These are phyloP conservation scores for Trypanosoma melophagium DNA, from an alignment of 208 protist species.

Conservation along the genomic window DNA sequence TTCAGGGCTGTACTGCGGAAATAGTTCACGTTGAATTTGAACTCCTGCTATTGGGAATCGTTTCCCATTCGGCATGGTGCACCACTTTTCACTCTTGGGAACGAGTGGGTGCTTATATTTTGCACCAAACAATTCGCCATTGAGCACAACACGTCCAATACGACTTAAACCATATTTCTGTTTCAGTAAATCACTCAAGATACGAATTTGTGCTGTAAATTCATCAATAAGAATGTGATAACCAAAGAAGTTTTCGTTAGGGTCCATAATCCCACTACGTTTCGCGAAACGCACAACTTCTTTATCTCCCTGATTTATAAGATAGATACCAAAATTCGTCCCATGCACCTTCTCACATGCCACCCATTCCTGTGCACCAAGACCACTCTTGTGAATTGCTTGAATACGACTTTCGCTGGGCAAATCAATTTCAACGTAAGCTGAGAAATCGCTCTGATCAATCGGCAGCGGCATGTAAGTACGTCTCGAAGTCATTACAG, in stretches of 20 bases:
- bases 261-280: slow-evolving; percentile 86
- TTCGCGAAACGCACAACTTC: slow-evolving; percentile 71
- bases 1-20: slow-evolving; percentile 90
- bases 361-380: slow-evolving; percentile 78
- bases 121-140: slow-evolving; percentile 86
- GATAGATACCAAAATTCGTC: slow-evolving; percentile 84
- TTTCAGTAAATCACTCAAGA: slow-evolving; percentile 68
- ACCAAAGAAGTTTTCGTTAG: slow-evolving; percentile 90
- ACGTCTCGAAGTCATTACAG: slow-evolving; percentile 22
- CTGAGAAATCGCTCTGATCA: slow-evolving; percentile 75
- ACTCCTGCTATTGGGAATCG: slow-evolving; percentile 76
- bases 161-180: slow-evolving; percentile 64
- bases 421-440: slow-evolving; percentile 84
- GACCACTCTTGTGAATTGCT: slow-evolving; percentile 59
- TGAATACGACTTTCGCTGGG: slow-evolving; percentile 81
- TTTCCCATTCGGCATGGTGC: slow-evolving; percentile 78
- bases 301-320: slow-evolving; percentile 52
- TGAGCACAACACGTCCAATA: slow-evolving; percentile 72
- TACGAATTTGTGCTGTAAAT: slow-evolving; percentile 66
- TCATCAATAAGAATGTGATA: slow-evolving; percentile 81
- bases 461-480: slow-evolving; percentile 61
- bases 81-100: slow-evolving; percentile 81
- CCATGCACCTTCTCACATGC: slow-evolving; percentile 88
- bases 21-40: slow-evolving; percentile 78
- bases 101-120: slow-evolving; percentile 89